Base-by-base conservation (phyloP, 495 filamentous ascomycete genomes). In the Neurospora sp. region DNA sequence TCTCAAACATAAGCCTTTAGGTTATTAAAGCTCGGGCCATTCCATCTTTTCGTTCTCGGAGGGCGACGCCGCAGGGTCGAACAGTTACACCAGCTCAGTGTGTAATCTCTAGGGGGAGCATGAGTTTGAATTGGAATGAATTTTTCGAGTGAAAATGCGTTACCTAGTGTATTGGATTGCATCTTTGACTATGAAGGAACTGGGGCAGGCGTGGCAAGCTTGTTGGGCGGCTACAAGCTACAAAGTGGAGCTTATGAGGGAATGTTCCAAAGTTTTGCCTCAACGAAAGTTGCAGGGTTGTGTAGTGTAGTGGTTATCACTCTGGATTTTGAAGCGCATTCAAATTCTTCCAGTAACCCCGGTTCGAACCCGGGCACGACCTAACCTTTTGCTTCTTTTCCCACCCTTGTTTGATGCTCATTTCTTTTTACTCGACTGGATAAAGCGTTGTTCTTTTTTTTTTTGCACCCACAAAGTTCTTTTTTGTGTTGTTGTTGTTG, bases 221-320 rank as follows among this genome's bases (percentile, higher is more conserved):
- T 46, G 44, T 10, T 3, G 44, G 44, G 18, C 8, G 9, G 1
- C 3, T 48, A 3, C n/a, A 23, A 23, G 44, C 4, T 23, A 0
- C 5, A 20, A 2, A 46, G 8, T 31, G 54, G 5, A 4, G 14
- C 3, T 66, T 37, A 66, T 66, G 9, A 1, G 0, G 1, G 0
- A 35, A 4, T 8, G 27, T 18, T 35, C 54, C 27, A 66, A 66
- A 16, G 2, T 16, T 66, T 66, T 18, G 12, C 23, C 54, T 35
- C 27, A 66, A 35, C 54, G 1, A 18, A 66, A 66, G 54, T 66
- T 66, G 27, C 54, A 66, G 27, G 54, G 54, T 66, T 66, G 54
- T 66, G 54, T 66, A 66, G 54, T 66, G 54, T 66, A 66, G 54
- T 66, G 54, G 54, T 66, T 66, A 66, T 66, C 54, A 66, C 54